These are phyloP conservation scores for Wolfiporia cocos DNA, from an alignment of 1,284 basidiomycete genomes.

Conservation along the genomic window DNA sequence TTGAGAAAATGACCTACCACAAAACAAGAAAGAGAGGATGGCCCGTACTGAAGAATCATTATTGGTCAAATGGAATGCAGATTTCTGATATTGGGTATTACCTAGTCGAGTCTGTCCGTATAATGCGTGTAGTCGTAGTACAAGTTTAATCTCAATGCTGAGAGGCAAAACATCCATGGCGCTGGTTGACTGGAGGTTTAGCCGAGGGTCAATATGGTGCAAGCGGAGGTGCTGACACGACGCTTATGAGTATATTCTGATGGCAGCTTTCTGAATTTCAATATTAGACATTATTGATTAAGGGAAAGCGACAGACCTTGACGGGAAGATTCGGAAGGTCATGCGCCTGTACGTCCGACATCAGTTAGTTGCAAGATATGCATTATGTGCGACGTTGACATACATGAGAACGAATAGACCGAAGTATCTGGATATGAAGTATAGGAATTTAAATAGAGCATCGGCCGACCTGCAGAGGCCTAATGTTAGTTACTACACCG, in stretches of 20 bases:
- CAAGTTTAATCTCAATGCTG: neutral
- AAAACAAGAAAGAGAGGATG: too few species aligned
- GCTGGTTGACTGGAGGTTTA: too few species aligned
- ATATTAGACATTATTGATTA: too few species aligned
- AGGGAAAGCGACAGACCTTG: neutral
- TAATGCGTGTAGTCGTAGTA: neutral
- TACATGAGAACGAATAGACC: constrained; percentile 6
- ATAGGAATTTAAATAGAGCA: constrained; percentile 7
- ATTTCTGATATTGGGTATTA: too few species aligned
- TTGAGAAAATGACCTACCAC: too few species aligned
- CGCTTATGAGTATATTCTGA: too few species aligned
- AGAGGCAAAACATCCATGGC: too few species aligned
- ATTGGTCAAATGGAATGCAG: too few species aligned
- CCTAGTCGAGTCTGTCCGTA: neutral
- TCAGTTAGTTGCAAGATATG: neutral
- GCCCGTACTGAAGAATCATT: too few species aligned
- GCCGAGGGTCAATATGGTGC: too few species aligned
- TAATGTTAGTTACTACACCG: neutral
- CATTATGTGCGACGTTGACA: neutral
- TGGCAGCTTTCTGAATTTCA: too few species aligned
- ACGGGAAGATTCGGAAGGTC: neutral
- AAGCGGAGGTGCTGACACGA: too few species aligned
- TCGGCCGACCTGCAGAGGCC: constrained; percentile 3
- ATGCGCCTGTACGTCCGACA: neutral
- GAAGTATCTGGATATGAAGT: constrained; percentile 8